These are phyloP conservation scores for Hymenoscyphus linearis DNA, from an alignment of 2,329 filamentous ascomycete genomes.

Conservation along the genomic window DNA sequence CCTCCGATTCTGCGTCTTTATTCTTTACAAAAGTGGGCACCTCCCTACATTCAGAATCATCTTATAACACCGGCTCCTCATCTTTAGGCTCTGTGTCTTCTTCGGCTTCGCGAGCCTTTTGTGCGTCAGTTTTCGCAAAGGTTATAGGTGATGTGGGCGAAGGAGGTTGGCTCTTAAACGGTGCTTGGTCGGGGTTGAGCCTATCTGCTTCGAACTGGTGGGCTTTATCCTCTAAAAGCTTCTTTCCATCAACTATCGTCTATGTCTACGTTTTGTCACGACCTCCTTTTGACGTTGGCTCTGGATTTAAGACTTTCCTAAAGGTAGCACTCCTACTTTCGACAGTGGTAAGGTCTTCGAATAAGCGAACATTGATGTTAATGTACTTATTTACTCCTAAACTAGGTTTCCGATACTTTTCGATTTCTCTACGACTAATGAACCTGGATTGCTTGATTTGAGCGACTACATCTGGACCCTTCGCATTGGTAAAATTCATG, in stretches of 20 bases:
- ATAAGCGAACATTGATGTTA: not conserved
- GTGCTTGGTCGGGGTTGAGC: not conserved
- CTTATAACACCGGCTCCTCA: not conserved
- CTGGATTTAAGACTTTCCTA: not conserved
- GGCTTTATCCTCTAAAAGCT: not conserved
- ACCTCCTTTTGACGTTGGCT: not conserved
- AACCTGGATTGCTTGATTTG: not conserved
- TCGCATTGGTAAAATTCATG: not conserved
- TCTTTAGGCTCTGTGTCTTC: not conserved
- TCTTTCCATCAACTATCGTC: not conserved
- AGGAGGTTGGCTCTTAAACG: not conserved
- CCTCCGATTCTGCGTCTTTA: not conserved
- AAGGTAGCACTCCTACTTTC: not conserved
- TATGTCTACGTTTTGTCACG: not conserved
- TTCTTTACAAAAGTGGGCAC: not conserved
- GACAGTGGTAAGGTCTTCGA: not conserved
- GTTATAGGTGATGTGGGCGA: not conserved
- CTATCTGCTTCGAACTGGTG: not conserved
- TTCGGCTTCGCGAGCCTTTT: no score
- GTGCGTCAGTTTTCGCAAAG: not conserved
- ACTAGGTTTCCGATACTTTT: not conserved
- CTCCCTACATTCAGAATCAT: not conserved
- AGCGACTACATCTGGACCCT: not conserved
- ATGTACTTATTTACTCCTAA: not conserved
- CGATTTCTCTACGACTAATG: not conserved